phyloP scores from a whole-genome alignment of 148 eudicot genomes.

The Spergularia marina region DNA sequence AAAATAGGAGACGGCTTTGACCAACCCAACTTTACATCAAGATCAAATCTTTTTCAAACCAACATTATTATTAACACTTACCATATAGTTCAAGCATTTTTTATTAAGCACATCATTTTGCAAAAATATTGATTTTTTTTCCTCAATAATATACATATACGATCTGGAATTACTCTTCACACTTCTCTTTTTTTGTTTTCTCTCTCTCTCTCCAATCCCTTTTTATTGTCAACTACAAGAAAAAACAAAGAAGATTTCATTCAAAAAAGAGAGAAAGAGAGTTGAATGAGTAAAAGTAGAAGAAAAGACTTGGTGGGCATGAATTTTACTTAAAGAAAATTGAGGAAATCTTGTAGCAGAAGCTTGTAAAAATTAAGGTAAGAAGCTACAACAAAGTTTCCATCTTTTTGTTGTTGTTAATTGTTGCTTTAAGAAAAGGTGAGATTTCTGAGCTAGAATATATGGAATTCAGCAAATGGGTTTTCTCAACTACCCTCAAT shows the following conservation, averaged over 20 bases:
- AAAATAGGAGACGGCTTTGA: constrained; percentile 28
- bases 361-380: constrained; percentile 34
- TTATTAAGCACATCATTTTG: not conserved
- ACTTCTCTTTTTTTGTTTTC: constrained; percentile 10
- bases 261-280: too few relatives aligned
- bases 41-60: constrained; percentile 7
- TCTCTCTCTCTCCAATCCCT: constrained; percentile 13
- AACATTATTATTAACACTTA: not conserved
- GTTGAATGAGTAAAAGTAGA: constrained; percentile 18
- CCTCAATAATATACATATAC: not conserved
- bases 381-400: constrained; percentile 10
- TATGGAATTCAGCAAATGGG: constrained; percentile 25
- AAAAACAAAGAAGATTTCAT: constrained; percentile 23
- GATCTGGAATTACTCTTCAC: constrained; percentile 17
- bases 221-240: constrained; percentile 37
- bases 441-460: constrained; percentile 7
- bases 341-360: not conserved
- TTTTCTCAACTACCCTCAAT: constrained; percentile 27
- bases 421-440: constrained; percentile 1
- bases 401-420: constrained; percentile 10
- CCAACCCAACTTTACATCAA: constrained; percentile 28
- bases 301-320: constrained; percentile 15
- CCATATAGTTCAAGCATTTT: not conserved
- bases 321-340: constrained; percentile 23
- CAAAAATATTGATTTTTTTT: not conserved